phyloP scores from a whole-genome alignment of 2,329 filamentous ascomycete genomes.

The Fusarium compactum region DNA sequence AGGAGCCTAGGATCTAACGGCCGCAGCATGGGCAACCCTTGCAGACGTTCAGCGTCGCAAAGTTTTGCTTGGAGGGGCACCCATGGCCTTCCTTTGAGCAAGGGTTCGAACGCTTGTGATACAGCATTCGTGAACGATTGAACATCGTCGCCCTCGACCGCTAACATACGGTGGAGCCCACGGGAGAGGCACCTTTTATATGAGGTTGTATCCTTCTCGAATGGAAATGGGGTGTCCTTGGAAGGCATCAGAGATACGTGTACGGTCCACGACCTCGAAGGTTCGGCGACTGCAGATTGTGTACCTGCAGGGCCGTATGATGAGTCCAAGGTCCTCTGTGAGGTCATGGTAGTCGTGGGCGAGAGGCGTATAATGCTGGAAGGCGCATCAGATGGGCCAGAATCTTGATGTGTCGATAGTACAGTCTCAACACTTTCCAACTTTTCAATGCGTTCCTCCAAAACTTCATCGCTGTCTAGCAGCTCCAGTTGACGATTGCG shows the following conservation, averaged over 20 bases:
- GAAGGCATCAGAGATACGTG: slow-evolving; percentile 70
- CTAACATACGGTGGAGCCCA: slow-evolving; percentile 69
- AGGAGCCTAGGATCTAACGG: slow-evolving; percentile 61
- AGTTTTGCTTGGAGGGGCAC: slow-evolving; percentile 69
- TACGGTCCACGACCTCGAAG: slow-evolving; percentile 65
- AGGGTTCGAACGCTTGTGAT: slow-evolving; percentile 60
- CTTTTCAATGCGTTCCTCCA: slow-evolving; percentile 67
- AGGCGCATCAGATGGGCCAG: slow-evolving; percentile 15
- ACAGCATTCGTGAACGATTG: slow-evolving; percentile 64
- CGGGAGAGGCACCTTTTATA: slow-evolving; percentile 72
- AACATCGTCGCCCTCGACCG: slow-evolving; percentile 62
- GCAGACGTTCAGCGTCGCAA: slow-evolving; percentile 66
- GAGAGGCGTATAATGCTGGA: slow-evolving; percentile 32
- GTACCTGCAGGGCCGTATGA: slow-evolving; percentile 2
- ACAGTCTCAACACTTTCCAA: slow-evolving; percentile 51
- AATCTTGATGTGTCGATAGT: slow-evolving; percentile 44
- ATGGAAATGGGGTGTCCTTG: slow-evolving; percentile 67
- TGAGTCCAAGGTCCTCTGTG: slow-evolving; percentile 14
- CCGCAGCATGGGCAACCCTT: slow-evolving; percentile 70
- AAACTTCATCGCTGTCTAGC: slow-evolving; percentile 61
- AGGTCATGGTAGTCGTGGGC: slow-evolving; percentile 20
- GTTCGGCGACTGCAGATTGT: slow-evolving; percentile 16
- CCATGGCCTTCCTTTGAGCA: slow-evolving; percentile 66
- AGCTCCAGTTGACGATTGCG: slow-evolving; percentile 63
- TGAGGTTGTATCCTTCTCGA: slow-evolving; percentile 71